Base-by-base conservation (phyloP, 2,329 filamentous ascomycete species). In the Fusarium stilboides region DNA sequence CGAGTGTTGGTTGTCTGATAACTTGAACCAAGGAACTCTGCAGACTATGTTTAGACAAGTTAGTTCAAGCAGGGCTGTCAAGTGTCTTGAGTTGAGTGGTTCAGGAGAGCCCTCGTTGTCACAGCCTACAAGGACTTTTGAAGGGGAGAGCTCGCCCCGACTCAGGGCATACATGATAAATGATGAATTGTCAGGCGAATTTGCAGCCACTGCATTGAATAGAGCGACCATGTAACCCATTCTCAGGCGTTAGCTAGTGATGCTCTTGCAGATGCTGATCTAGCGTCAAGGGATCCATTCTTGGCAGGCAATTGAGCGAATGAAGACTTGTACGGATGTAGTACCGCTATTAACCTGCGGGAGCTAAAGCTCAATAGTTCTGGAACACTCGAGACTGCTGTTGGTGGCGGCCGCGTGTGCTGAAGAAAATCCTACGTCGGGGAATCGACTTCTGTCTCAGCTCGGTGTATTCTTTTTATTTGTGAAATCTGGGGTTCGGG, bases 321-420 rank as follows among this genome's bases (percentile, higher is more conserved):
- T 13, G 13, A 24, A 26, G 28, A 22, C 37, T 28, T 13, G 28
- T 31, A 13, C 28, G 28, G 28, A 31, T 31, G 28, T 31, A 13
- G 28, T 31, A 31, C 28, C 28, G 28, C 28, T 13, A 54, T 42
- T 22, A 22, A 36, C 34, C 28, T 20, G 17, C 31, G n/a, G 28
- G 37, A 43, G 39, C n/a, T 36, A 5, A 54, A 34, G 22, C 8
- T 12, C 7, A 26, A 20, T 15, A 15, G 15, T 43, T 57, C 47
- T 43, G n/a, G 47, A 54, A 54, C 47, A 28, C 37, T 54, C 47
- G 6, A 57, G 15, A 24, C 14, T 4, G n/a, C 13, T 24, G 22
- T 43, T 43, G 36, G 33, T 15, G 9, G 40, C 37, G 15, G 55
- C 43, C 47, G 55, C 37, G n/a, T 55, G 22, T 44, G 31, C 12